phyloP scores from a whole-genome alignment of 208 protist genomes.

The Plasmodiophora brassicae region DNA sequence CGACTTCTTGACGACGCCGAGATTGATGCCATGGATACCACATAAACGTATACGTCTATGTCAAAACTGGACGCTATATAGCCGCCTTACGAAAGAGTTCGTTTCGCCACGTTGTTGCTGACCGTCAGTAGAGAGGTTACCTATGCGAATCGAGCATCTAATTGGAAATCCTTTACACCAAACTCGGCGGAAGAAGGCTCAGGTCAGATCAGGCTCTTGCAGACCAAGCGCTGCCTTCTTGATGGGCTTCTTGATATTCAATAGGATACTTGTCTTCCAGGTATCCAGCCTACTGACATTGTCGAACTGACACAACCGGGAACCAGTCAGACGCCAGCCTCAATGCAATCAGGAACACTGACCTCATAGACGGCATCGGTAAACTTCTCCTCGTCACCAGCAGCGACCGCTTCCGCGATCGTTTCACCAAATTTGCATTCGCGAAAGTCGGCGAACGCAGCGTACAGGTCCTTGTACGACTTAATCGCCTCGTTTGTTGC shows the following conservation, averaged over 20 bases:
- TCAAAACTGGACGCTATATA: too few relatives aligned
- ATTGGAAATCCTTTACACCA: too few relatives aligned
- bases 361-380: not conserved
- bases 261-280: slow-evolving; percentile 16
- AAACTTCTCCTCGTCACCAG: not conserved
- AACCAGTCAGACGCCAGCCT: not conserved
- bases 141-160: too few relatives aligned
- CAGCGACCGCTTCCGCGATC: not conserved
- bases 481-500: not conserved
- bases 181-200: too few relatives aligned
- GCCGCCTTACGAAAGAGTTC: too few relatives aligned
- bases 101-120: too few relatives aligned
- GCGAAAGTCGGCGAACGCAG: not conserved
- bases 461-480: not conserved
- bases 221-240: not conserved
- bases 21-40: too few relatives aligned
- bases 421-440: slow-evolving; percentile 15
- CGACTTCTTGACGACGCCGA: too few relatives aligned
- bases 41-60: too few relatives aligned
- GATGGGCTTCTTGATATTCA: slow-evolving; percentile 23
- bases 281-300: not conserved
- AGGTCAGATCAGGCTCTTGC: not conserved
- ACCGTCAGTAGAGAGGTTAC: too few relatives aligned
- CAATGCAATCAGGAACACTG: not conserved
- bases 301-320: slow-evolving; percentile 1